Evolutionary conservation across 495 filamentous ascomycete species (phyloP).

Genomic region (Hypoxylon rickii): DNA sequence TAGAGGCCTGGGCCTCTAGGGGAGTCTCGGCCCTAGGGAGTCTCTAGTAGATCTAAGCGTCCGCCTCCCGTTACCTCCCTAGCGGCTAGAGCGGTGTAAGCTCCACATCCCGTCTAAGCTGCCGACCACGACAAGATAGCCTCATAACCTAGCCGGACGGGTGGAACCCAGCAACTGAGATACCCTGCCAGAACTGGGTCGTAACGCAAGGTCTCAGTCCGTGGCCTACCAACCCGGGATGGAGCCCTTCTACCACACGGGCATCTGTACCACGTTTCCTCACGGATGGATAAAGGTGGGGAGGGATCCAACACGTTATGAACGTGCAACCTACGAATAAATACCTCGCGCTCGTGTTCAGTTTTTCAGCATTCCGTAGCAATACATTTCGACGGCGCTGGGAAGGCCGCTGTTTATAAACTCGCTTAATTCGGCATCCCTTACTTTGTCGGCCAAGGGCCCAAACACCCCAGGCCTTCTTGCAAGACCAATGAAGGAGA

Average conservation of each 20-base stretch:
- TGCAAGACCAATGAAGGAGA: neutral
- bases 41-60: slow-evolving; percentile 9
- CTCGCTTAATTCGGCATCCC: neutral
- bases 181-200: slow-evolving; percentile 25
- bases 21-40: neutral
- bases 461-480: neutral
- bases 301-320: slow-evolving; percentile 16
- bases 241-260: slow-evolving; percentile 24
- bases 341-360: slow-evolving; percentile 9
- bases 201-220: slow-evolving; percentile 28
- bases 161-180: slow-evolving; percentile 28
- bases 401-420: neutral
- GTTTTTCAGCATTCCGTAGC: neutral
- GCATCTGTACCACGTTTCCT: slow-evolving; percentile 26
- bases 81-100: neutral
- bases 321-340: slow-evolving; percentile 21
- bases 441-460: neutral
- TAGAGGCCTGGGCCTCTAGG: neutral
- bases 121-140: slow-evolving; percentile 14
- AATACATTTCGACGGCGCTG: neutral
- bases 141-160: slow-evolving; percentile 16
- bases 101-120: slow-evolving; percentile 27
- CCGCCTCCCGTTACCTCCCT: slow-evolving; percentile 5
- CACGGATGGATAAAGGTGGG: slow-evolving; percentile 19
- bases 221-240: slow-evolving; percentile 23